phyloP scores from a whole-genome alignment of 257 asterid species.

The Eustoma russellianum region DNA sequence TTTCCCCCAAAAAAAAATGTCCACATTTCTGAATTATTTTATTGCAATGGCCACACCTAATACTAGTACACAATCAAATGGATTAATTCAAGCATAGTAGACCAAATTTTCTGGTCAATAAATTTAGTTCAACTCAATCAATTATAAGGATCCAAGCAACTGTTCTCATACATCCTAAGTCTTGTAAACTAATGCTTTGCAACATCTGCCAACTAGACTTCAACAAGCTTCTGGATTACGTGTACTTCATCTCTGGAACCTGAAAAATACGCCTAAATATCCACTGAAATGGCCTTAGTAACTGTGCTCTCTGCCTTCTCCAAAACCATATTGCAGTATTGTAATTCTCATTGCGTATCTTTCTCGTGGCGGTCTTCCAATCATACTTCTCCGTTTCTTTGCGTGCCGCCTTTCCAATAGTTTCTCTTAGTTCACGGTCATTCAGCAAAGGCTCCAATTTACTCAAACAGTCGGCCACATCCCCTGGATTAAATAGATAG shows the following conservation, averaged over 20 bases:
- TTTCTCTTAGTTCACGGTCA: conserved; percentile 51
- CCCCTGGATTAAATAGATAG: conserved; percentile 71
- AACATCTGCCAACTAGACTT: too few species aligned
- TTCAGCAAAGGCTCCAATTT: conserved; percentile 60
- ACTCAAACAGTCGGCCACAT: conserved; percentile 76
- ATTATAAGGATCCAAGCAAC: too few species aligned
- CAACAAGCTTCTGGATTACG: conserved; percentile 6
- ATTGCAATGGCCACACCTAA: too few species aligned
- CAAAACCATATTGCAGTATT: conserved; percentile 89
- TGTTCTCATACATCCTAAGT: too few species aligned
- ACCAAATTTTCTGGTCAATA: too few species aligned
- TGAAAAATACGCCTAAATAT: conserved; percentile 33
- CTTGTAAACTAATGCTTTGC: too few species aligned
- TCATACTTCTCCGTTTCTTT: conserved; percentile 79
- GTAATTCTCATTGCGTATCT: conserved; percentile 73
- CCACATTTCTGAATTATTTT: too few species aligned
- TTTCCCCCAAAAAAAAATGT: too few species aligned
- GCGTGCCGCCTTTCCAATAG: conserved; percentile 74
- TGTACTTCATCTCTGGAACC: conserved; percentile 25
- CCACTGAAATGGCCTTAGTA: conserved; percentile 67
- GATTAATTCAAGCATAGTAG: too few species aligned
- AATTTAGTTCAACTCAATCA: too few species aligned
- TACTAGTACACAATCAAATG: too few species aligned
- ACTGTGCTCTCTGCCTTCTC: conserved; percentile 62
- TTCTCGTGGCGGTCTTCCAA: conserved; percentile 88